These are phyloP conservation scores for Xylaria sp. DNA, from an alignment of 2,329 filamentous ascomycete genomes.

Conservation along the genomic window DNA sequence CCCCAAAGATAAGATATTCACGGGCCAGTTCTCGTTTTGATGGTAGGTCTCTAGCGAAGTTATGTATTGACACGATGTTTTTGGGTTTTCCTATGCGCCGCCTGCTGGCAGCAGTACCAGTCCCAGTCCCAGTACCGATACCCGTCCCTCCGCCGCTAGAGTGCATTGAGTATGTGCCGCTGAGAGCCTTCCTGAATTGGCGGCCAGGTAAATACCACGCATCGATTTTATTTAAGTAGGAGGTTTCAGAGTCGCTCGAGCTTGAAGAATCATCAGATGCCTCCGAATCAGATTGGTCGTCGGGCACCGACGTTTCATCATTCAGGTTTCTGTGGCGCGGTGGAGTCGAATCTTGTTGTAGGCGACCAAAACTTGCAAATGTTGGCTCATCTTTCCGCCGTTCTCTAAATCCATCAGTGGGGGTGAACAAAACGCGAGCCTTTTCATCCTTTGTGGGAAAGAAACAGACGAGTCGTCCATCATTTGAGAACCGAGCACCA, in stretches of 20 bases:
- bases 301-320: slow-evolving; percentile 63
- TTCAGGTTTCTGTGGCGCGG: slow-evolving; percentile 58
- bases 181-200: slow-evolving; percentile 65
- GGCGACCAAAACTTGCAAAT: slow-evolving; percentile 67
- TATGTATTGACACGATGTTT: slow-evolving; percentile 78
- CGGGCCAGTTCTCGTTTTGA: slow-evolving; percentile 80
- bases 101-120: slow-evolving; percentile 63
- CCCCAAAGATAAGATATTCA: slow-evolving; percentile 85
- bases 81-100: slow-evolving; percentile 63
- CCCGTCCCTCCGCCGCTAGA: slow-evolving; percentile 71
- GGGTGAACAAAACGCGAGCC: slow-evolving; percentile 60
- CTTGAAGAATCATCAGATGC: slow-evolving; percentile 61
- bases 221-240: slow-evolving; percentile 68
- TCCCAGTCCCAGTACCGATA: slow-evolving; percentile 66
- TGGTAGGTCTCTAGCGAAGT: slow-evolving; percentile 76
- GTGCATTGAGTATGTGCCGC: slow-evolving; percentile 65
- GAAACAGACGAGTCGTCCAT: slow-evolving; percentile 73
- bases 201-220: slow-evolving; percentile 66
- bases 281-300: slow-evolving; percentile 63
- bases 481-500: slow-evolving; percentile 69
- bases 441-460: slow-evolving; percentile 75
- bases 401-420: slow-evolving; percentile 58
- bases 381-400: slow-evolving; percentile 64
- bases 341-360: slow-evolving; percentile 61
- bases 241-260: slow-evolving; percentile 70